Conservation (phyloP, 768 basidiomycete genomes). For the Lentinula aciculospora region DNA sequence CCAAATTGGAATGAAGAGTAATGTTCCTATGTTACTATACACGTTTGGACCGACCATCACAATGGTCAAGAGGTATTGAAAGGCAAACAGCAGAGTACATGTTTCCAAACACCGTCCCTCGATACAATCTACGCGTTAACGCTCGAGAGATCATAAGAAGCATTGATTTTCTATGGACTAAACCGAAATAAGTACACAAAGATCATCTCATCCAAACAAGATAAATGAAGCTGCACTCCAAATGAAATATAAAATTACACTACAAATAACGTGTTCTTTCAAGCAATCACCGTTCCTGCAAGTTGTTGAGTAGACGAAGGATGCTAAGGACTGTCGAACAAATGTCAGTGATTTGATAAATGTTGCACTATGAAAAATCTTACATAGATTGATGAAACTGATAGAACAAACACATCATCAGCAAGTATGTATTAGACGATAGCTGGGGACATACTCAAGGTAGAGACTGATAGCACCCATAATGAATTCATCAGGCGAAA, state of each 20-base stretch:
- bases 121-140: too few species aligned
- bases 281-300: constrained; percentile 37
- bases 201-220: too few species aligned
- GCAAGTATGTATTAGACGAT: constrained; percentile 3
- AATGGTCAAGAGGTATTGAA: too few species aligned
- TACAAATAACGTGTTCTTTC: neutral
- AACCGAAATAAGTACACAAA: too few species aligned
- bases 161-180: too few species aligned
- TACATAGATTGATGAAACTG: constrained; percentile 86
- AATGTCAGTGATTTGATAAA: neutral
- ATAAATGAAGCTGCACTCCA: too few species aligned
- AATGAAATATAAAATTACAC: neutral
- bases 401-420: constrained; percentile 13
- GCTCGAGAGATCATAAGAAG: too few species aligned
- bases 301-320: constrained; percentile 69
- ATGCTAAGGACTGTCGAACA: constrained; percentile 66
- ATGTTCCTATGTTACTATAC: too few species aligned
- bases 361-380: constrained; percentile 22
- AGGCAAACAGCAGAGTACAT: too few species aligned
- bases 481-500: constrained; percentile 93
- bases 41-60: too few species aligned
- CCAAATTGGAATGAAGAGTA: too few species aligned
- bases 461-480: constrained; percentile 90
- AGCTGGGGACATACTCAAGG: constrained; percentile 65
- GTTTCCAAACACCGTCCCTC: too few species aligned